These are phyloP conservation scores for Schizosaccharomyces cryophilus DNA, from an alignment of 805 yeast genomes.

Conservation along the genomic window DNA sequence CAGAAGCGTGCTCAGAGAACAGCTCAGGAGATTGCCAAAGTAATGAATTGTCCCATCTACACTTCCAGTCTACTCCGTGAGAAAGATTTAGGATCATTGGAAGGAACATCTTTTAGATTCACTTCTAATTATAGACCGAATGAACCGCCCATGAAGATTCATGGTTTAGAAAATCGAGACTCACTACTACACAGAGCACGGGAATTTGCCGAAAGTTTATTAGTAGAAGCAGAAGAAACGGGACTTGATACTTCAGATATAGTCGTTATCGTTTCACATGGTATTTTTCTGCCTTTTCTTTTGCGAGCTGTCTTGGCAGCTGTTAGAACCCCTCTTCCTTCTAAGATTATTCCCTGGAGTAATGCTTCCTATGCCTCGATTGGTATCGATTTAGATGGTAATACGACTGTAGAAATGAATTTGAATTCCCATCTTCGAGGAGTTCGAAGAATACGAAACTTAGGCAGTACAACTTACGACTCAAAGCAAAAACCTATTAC, in stretches of 20 bases:
- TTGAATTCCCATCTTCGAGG: not conserved
- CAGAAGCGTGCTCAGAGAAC: not conserved
- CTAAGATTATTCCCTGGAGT: not conserved
- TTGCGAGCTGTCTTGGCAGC: not conserved
- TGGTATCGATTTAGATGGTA: not conserved
- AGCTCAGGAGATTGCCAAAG: not conserved
- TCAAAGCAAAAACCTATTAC: not conserved
- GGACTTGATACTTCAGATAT: not conserved
- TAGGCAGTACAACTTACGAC: not conserved
- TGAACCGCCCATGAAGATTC: not conserved
- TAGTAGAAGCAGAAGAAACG: not conserved
- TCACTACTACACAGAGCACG: not conserved
- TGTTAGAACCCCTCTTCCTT: not conserved
- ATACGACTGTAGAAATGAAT: not conserved
- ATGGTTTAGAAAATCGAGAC: not conserved
- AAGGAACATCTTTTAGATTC: not conserved
- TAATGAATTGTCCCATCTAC: not conserved
- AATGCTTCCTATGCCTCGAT: not conserved
- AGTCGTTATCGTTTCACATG: not conserved
- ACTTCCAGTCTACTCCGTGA: not conserved
- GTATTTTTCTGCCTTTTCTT: not conserved
- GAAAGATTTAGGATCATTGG: not conserved
- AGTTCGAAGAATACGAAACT: not conserved
- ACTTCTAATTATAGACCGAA: not conserved
- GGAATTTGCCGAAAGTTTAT: not conserved